Base-by-base conservation (phyloP, 305 asterid species). In the Petunia hybrid region DNA sequence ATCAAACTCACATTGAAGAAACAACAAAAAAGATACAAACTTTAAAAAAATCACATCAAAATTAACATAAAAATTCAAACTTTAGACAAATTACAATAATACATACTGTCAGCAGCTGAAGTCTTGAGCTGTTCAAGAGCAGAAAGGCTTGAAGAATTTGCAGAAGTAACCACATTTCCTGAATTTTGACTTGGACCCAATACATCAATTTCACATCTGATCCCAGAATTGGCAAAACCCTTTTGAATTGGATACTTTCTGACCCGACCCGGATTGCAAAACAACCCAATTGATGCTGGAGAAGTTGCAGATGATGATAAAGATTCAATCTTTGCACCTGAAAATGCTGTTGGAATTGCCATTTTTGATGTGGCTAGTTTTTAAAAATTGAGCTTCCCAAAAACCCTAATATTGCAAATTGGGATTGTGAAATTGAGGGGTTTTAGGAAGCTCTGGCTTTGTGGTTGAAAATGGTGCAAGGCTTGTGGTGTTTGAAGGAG, bases 91-190 rank as follows among this genome's bases (percentile, higher is more conserved):
- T 16, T 36, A 48, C 9, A 36, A n/a, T 1, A 59, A 77, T 8
- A 59, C 94, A 42, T 92, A 95, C 99, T 88, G 91, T 94, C 98
- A 87, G 97, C 95, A 64, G 94, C 98, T 10, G 97, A 92, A 56
- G 96, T 78, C 89, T 94, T 95, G 89, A 95, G 99, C 89, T 88
- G 98, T 48, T 95, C 93, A 35, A 95, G 94, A 83, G 99, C 99
- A n/a, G 98, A 91, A 64, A 95, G 89, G 87, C 98, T 95, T 70
- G 98, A 90, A 45, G 89, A 83, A 63, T 91, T 84, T 51, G 91
- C 85, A 2, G 87, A 83, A 56, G 94, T 82, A 85, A 88, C 84
- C 87, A 86, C 88, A 42, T 82, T 89, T 85, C 87, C 91, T 81
- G 61, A 45, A 45, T 66, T 81, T 35, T 81, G 80, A 81, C 80